A percentile compares a stretch with the other conserved stretches of the same genome.
Evolutionary conservation across 352 stramenopile species (phyloP).

Genomic region (Phytophthora foliorum): DNA sequence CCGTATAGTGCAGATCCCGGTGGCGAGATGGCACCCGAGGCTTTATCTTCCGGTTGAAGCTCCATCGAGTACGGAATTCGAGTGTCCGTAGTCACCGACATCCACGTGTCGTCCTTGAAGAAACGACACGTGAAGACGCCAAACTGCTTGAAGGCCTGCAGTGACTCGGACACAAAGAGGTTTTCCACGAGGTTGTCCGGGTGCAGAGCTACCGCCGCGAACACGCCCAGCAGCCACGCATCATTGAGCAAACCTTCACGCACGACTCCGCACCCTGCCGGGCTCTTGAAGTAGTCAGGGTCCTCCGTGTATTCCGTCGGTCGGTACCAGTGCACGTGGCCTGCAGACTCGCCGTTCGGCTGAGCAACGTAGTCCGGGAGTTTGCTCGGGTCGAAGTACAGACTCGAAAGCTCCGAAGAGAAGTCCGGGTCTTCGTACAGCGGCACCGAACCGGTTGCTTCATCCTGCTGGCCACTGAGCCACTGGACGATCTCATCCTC

Average conservation of each 20-base stretch:
- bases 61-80: slow-evolving; percentile 75
- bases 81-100: slow-evolving; percentile 91
- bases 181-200: slow-evolving; percentile 92
- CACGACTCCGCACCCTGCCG: slow-evolving; percentile 62
- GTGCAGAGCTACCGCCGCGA: slow-evolving; percentile 84
- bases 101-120: slow-evolving; percentile 92
- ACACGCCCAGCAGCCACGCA: slow-evolving; percentile 87
- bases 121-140: slow-evolving; percentile 94
- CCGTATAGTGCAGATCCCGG: slow-evolving; percentile 78
- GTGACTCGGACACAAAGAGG: slow-evolving; percentile 88
- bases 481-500: slow-evolving; percentile 64
- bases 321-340: slow-evolving; percentile 64
- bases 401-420: slow-evolving; percentile 45
- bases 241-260: slow-evolving; percentile 78
- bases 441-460: slow-evolving; percentile 18
- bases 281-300: slow-evolving; percentile 89
- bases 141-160: slow-evolving; percentile 83
- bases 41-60: slow-evolving; percentile 53
- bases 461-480: slow-evolving; percentile 35
- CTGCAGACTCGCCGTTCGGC: slow-evolving; percentile 26
- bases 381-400: slow-evolving; percentile 70
- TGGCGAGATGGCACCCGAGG: slow-evolving; percentile 24
- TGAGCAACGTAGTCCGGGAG: slow-evolving; percentile 66
- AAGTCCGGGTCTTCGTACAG: slow-evolving; percentile 78
- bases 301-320: slow-evolving; percentile 80